Evolutionary conservation across 2,329 filamentous ascomycete genomes (phyloP), one percentile per base, ranked within the genome.

Genomic region (Penicillium verrucosum): DNA sequence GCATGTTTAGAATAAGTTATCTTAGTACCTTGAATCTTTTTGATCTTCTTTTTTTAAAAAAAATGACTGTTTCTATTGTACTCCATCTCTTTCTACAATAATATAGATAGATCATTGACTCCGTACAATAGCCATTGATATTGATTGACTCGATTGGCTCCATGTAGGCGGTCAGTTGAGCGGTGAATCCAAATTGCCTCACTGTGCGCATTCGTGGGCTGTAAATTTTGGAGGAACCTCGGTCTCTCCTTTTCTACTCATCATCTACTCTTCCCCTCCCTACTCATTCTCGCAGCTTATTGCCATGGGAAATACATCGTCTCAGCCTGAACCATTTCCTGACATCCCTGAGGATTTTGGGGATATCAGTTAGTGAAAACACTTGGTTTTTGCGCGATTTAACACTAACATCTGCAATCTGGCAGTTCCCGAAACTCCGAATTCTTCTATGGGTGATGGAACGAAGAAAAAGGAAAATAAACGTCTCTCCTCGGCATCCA

Each of bases 401-500:
- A 25, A 32, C 23, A 44, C 51, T 57, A n/a, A 54, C 44, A 30
- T 45, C 27, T 29, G 7, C 32, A 40, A 29, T 25, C 51, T 38
- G 29, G n/a, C 34, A 58, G 56, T 55, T 18, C 56, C 56, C 12
- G 51, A 55, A 50, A 55, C 45, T 29, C 49, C 46, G 14, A 23
- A 46, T 30, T 14, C 23, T 14, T 34, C 44, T 8, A 23, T n/a
- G 40, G 23, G 2, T 8, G 25, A 5, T n/a, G 30, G n/a, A 37
- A 42, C 23, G 43, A 61, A 60, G 37, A 47, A 40, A 16, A 59
- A 60, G 32, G 50, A 38, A 8, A 57, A 55, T 16, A 62, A 59
- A 29, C 50, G 43, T n/a, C 42, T 14, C 25, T 23, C 21, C 41
- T 44, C 38, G 38, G 49, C n/a, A 46, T 32, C 43, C 27, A 46